Percentiles rank a stretch among this genome's conserved stretches.
Evolutionary conservation across 495 filamentous ascomycete genomes (phyloP).

Genomic region (Pyrenopolyporus hunteri): DNA sequence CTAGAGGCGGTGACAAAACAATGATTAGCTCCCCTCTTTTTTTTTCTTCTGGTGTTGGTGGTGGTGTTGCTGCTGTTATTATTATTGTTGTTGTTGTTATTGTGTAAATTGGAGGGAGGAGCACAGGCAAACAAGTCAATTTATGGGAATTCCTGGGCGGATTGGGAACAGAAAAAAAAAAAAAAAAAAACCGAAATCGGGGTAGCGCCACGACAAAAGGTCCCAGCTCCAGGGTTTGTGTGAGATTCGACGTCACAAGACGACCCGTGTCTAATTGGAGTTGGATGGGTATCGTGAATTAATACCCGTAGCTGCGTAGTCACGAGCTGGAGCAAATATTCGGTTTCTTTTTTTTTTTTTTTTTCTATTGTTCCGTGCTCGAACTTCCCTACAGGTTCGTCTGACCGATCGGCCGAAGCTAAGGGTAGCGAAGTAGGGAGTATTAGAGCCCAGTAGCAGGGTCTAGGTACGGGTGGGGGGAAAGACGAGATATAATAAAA

Average conservation of each 20-base stretch:
- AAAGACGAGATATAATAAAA: neutral
- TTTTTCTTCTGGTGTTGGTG: no score
- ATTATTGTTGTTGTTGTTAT: neutral
- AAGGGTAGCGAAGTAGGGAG: neutral
- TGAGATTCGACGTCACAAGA: slow-evolving; percentile 29
- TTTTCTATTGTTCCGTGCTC: slow-evolving; percentile 16
- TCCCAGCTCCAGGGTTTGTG: neutral
- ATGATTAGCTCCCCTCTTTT: neutral
- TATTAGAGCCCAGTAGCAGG: neutral
- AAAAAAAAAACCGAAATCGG: neutral
- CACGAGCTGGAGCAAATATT: slow-evolving; percentile 22
- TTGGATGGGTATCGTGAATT: slow-evolving; percentile 18
- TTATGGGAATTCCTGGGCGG: slow-evolving; percentile 27
- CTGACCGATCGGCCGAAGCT: slow-evolving; percentile 23
- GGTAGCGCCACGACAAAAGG: neutral
- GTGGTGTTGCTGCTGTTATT: no score
- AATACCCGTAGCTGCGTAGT: slow-evolving; percentile 10
- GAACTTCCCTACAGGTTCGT: slow-evolving; percentile 15
- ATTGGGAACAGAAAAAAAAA: slow-evolving; percentile 6
- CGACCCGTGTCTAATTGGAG: slow-evolving; percentile 24
- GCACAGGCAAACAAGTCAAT: slow-evolving; percentile 22
- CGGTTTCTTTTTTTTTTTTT: neutral
- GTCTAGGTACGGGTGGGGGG: slow-evolving; percentile 20
- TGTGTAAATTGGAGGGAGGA: slow-evolving; percentile 6
- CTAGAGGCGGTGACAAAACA: slow-evolving; percentile 2